Base-by-base conservation (phyloP, 805 yeast genomes). In the Myxozyma lipomycoides region DNA sequence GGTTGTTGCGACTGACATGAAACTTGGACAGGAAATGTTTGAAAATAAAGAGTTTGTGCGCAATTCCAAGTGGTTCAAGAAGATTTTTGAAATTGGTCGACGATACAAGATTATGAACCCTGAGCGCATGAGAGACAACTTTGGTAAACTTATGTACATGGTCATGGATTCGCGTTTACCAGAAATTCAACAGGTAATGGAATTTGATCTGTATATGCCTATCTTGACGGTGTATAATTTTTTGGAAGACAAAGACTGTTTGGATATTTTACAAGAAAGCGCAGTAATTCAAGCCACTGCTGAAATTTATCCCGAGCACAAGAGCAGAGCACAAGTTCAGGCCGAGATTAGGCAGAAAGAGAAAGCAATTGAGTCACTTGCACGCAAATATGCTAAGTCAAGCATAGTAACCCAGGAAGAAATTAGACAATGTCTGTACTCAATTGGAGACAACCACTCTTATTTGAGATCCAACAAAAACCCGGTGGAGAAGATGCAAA, bases 81-180 rank as follows among this genome's bases (percentile, higher is more conserved):
- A 67, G 38, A 71, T 85, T 5, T 85, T 85, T 64, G 93, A 85
- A 67, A 79, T 85, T 53, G 93, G 93, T 22, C 73, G 93, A 61
- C 73, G 93, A 40, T 85, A 85, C 69, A 85, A 85, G 64, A 81
- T 86, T 60, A 82, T 85, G 89, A 85, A 85, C 62, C 95, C 95
- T 0, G 89, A 85, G 59, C 75, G 79, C 60, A 82, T 86, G 86
- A 75, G 89, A 55, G 86, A 82, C 61, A 81, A 81, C 3, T 86
- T 81, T 65, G 95, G 95, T 41, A 84, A 85, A 61, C 70, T 86
- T 50, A 82, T 86, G 69, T 85, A 85, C 66, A 86, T 85, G 85
- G 81, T 53, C 30, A 85, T 86, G 93, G 95, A 85, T 66, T 85
- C 93, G 1, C 70, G 86, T 42, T 67, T 83, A 25, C 84, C 88